phyloP scores from a whole-genome alignment of 306 rosid species.

The Cucumis hystrix region DNA sequence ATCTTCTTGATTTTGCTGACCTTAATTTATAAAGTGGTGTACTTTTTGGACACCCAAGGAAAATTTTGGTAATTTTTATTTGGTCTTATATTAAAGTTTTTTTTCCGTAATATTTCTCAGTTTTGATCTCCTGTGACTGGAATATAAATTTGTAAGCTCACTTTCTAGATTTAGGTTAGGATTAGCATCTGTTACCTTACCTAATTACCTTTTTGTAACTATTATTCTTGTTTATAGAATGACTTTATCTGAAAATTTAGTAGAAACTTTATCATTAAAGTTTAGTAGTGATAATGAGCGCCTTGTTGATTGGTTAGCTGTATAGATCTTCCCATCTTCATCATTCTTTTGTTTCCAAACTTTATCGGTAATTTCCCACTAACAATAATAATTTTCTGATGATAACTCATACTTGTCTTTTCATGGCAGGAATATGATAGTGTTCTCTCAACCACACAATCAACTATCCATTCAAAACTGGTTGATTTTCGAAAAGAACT shows the following conservation, averaged over 20 bases:
- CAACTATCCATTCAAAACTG: slow-evolving; percentile 60
- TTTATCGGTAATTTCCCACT: background rate
- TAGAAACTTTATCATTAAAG: no score
- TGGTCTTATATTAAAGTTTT: background rate
- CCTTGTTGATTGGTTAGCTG: slow-evolving; percentile 95
- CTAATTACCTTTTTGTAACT: background rate
- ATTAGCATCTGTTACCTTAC: background rate
- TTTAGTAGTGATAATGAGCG: slow-evolving; percentile 30
- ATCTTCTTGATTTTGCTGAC: background rate
- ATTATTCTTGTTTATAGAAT: background rate
- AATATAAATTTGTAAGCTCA: background rate
- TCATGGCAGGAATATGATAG: slow-evolving; percentile 63
- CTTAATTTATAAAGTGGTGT: background rate
- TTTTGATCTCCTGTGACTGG: background rate
- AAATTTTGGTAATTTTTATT: background rate
- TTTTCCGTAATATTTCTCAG: background rate
- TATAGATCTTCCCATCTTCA: slow-evolving; percentile 35
- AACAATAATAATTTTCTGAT: background rate
- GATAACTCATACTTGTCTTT: slow-evolving; percentile 7
- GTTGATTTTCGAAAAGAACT: slow-evolving; percentile 54
- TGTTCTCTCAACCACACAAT: slow-evolving; percentile 57
- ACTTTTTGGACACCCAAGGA: background rate
- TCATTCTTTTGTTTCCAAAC: background rate
- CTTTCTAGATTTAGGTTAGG: background rate
- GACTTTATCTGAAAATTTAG: background rate